Evolutionary conservation across 371 early-diverging fungal genomes (phyloP), one percentile per base, ranked within the genome.

Genomic region (Rhizomucor miehei): DNA sequence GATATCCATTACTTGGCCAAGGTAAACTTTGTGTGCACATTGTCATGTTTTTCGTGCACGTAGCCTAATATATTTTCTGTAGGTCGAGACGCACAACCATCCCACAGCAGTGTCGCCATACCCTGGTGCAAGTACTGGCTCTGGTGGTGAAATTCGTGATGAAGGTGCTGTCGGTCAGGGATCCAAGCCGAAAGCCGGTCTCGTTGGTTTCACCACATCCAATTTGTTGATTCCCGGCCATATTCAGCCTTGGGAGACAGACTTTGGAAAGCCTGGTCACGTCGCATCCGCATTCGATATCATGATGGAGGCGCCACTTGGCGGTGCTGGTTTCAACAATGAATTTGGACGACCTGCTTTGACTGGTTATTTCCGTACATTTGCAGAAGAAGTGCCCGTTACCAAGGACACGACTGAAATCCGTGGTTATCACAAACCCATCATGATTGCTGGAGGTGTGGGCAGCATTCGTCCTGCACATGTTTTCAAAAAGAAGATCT

Each of bases 81-180:
- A 78, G 79, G 98, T 98, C 19, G 98, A 98, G 77, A 98, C 98
- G 0, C 98, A 98, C 73, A 98, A 98, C 73, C 98, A 98, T 71
- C 98, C 98, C 39, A 98, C 97, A 16, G 95, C 95, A 12, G 95
- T 98, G 13, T 95, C 96, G 35, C 98, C 98, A 39, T 96, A 89
- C 72, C 91, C 97, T 29, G 98, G 98, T 63, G 98, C 98, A 13
- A 87, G 90, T 13, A 93, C 93, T 21, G 93, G 93, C 51, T 85
- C 95, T 12, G 97, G 97, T 67, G 98, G 97, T 67, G 97, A 98
- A 71, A 97, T 98, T 66, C 91, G 97, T 70, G 98, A 97, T 69
- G 98, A 97, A 80, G 98, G 95, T 54, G 92, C 95, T 3, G 96
- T 95, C 3, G 98, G 98, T 48, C 84, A 80, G 53, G 98, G 98